A percentile compares a stretch with the other conserved stretches of the same genome.
Evolutionary conservation across 208 protist genomes (phyloP).

Genomic region (Phytomonas francai): DNA sequence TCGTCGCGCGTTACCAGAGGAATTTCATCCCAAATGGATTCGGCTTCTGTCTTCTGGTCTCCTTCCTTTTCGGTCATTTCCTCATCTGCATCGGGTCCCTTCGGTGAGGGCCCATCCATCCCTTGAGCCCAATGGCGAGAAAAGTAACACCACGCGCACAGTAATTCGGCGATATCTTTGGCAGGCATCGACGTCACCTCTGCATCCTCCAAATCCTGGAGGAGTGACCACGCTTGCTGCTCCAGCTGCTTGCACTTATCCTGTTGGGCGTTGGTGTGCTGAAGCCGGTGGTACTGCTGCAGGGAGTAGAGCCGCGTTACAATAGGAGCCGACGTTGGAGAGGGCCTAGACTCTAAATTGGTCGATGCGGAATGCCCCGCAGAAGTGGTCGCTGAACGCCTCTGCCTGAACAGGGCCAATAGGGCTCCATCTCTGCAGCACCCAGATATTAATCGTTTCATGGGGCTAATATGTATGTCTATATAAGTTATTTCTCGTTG

Average conservation of each 20-base stretch:
- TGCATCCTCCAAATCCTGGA: slow-evolving; percentile 31
- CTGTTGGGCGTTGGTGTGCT: background rate
- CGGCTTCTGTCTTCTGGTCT: background rate
- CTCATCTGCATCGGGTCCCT: background rate
- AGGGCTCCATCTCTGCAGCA: too few species aligned
- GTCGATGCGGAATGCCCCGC: too few species aligned
- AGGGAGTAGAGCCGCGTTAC: slow-evolving; percentile 19
- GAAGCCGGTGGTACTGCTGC: slow-evolving; percentile 11
- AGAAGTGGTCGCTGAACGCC: too few species aligned
- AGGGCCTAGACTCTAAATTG: too few species aligned
- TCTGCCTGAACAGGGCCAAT: too few species aligned
- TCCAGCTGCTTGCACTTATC: slow-evolving; percentile 14
- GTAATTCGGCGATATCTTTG: slow-evolving; percentile 38
- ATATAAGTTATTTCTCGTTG: too few species aligned
- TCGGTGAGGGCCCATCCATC: slow-evolving; percentile 34
- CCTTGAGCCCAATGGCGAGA: slow-evolving; percentile 41
- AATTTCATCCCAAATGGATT: background rate
- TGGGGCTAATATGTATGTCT: too few species aligned
- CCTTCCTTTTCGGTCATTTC: background rate
- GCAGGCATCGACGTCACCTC: slow-evolving; percentile 25
- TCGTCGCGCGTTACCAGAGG: slow-evolving; percentile 19
- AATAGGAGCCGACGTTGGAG: background rate
- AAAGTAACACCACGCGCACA: slow-evolving; percentile 61
- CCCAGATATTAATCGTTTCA: too few species aligned
- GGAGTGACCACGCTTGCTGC: slow-evolving; percentile 40